These are phyloP conservation scores for Solanum peruvianum DNA, from an alignment of 257 asterid species.

Conservation along the genomic window DNA sequence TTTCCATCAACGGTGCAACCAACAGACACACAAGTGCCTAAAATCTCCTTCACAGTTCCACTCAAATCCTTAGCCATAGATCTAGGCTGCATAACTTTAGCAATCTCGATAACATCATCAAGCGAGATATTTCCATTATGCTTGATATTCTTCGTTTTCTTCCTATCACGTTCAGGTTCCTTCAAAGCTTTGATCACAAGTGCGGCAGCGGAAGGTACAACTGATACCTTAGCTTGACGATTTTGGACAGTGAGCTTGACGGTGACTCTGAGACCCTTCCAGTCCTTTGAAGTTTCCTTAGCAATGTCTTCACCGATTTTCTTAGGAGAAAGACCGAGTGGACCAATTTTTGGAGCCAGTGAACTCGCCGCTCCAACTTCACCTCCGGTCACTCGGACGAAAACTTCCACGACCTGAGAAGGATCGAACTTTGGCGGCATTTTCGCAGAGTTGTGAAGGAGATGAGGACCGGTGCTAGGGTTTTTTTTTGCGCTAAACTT, in stretches of 20 bases:
- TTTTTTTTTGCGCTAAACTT: not conserved
- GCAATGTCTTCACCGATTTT: constrained; percentile 72
- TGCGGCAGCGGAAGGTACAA: constrained; percentile 67
- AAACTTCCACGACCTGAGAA: constrained; percentile 57
- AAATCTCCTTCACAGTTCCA: constrained; percentile 67
- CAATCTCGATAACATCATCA: constrained; percentile 56
- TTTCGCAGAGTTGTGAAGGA: not conserved
- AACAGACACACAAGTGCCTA: constrained; percentile 69
- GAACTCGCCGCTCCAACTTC: constrained; percentile 70
- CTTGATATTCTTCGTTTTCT: constrained; percentile 56
- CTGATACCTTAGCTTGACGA: constrained; percentile 58
- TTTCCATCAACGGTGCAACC: constrained; percentile 73
- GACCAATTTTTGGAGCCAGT: constrained; percentile 75
- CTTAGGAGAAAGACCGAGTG: constrained; percentile 59
- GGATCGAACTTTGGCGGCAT: constrained; percentile 83
- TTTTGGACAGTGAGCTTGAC: constrained; percentile 60
- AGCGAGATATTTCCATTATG: constrained; percentile 53
- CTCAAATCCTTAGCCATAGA: constrained; percentile 64
- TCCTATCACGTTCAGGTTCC: constrained; percentile 66
- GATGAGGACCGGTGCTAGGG: constrained; percentile 15
- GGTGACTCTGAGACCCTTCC: constrained; percentile 68
- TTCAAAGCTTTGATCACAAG: constrained; percentile 69
- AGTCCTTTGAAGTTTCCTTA: constrained; percentile 58
- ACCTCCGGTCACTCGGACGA: constrained; percentile 64
- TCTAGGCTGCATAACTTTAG: constrained; percentile 42